phyloP scores from a whole-genome alignment of 208 protist species.

The Tritrichomonas foetus region DNA sequence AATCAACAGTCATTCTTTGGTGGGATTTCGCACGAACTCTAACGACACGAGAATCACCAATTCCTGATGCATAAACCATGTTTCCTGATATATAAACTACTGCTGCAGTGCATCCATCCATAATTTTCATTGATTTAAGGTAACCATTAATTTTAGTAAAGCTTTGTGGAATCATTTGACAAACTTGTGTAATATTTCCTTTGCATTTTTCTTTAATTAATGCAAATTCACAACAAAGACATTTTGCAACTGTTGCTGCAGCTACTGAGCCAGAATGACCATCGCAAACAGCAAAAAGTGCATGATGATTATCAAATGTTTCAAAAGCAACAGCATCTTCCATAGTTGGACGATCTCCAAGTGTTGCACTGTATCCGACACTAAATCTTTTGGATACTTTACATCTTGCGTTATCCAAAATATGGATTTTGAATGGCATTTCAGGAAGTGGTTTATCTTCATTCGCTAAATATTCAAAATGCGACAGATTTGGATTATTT shows the following conservation, averaged over 20 bases:
- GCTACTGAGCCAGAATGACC: neutral
- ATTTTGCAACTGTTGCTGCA: neutral
- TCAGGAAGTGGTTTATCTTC: too few relatives aligned
- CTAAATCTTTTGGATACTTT: too few relatives aligned
- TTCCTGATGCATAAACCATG: neutral
- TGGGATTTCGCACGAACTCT: neutral
- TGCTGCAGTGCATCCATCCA: neutral
- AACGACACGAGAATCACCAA: neutral
- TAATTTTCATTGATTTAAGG: neutral
- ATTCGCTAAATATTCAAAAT: too few relatives aligned
- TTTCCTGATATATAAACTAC: neutral
- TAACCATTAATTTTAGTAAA: neutral
- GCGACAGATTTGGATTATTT: too few relatives aligned
- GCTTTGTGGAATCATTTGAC: neutral
- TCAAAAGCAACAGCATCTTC: constrained; percentile 1
- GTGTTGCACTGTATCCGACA: neutral
- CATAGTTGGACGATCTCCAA: neutral
- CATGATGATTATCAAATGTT: too few relatives aligned
- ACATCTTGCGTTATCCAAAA: too few relatives aligned
- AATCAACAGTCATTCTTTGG: neutral
- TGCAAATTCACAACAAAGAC: neutral
- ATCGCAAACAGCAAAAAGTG: neutral
- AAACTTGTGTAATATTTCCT: neutral
- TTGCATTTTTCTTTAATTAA: neutral
- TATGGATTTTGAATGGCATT: too few relatives aligned